Conservation (phyloP, 257 asterid genomes). For the Solanum lycopersicoides region DNA sequence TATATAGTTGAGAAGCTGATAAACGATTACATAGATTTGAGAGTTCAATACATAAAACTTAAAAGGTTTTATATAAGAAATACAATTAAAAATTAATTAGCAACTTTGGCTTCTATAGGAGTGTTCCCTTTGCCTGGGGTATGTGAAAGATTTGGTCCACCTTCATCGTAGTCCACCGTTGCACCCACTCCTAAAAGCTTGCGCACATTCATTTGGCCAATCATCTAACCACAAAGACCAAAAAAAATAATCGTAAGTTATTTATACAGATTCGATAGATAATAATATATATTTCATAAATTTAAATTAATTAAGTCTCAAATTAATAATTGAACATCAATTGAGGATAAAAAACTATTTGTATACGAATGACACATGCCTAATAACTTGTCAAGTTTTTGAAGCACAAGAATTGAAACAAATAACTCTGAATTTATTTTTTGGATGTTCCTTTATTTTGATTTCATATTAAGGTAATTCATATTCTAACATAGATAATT, state of each 20-base stretch:
- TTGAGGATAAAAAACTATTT: neutral
- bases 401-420: neutral
- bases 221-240: neutral
- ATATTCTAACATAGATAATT: neutral
- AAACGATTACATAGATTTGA: neutral
- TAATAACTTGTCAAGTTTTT: neutral
- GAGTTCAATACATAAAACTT: neutral
- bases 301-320: neutral
- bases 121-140: constrained; percentile 15
- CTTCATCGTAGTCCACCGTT: constrained; percentile 14
- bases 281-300: neutral
- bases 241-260: neutral
- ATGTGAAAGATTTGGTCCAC: constrained; percentile 6
- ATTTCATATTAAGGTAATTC: neutral
- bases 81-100: neutral
- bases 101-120: neutral
- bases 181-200: neutral
- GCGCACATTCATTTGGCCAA: neutral
- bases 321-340: neutral
- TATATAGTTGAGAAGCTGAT: neutral
- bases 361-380: neutral
- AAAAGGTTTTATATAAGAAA: neutral
- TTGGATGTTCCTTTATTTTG: no score
- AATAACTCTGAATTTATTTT: no score
- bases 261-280: neutral